Percentiles rank a stretch among this genome's conserved stretches.
Conservation (phyloP, 2,329 filamentous ascomycete genomes). For the Pseudogymnoascus pannorum region DNA sequence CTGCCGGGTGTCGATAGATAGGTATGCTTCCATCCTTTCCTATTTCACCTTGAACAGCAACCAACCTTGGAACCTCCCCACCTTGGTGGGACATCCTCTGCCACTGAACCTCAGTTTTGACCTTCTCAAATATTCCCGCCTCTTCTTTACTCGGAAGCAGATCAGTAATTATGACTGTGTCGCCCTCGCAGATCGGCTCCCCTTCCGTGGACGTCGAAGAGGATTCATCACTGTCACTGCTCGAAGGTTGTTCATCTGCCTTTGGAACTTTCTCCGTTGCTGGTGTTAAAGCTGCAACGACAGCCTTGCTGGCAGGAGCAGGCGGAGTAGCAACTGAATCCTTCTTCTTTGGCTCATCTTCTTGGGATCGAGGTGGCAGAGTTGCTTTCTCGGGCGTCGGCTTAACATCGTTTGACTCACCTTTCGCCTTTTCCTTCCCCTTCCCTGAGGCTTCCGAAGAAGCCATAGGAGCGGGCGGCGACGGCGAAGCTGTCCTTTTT, state of each 20-base stretch:
- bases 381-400: neutral
- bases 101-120: conserved; percentile 75
- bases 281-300: neutral
- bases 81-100: conserved; percentile 88
- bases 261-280: neutral
- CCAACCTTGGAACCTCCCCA: conserved; percentile 82
- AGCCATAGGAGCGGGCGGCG: neutral
- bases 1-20: conserved; percentile 89
- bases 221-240: conserved; percentile 7
- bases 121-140: conserved; percentile 57
- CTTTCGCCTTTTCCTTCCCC: neutral
- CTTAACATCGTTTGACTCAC: neutral
- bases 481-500: neutral
- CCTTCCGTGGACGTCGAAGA: conserved; percentile 5
- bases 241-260: neutral
- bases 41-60: conserved; percentile 77
- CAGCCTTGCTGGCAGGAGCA: neutral
- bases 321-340: neutral
- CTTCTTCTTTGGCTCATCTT: neutral
- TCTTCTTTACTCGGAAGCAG: conserved; percentile 54
- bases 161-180: conserved; percentile 66
- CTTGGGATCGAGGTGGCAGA: neutral
- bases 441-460: neutral
- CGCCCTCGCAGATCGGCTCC: conserved; percentile 62
- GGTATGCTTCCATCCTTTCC: conserved; percentile 66